phyloP scores from a whole-genome alignment of 345 rosid species.

The Salix brachista region DNA sequence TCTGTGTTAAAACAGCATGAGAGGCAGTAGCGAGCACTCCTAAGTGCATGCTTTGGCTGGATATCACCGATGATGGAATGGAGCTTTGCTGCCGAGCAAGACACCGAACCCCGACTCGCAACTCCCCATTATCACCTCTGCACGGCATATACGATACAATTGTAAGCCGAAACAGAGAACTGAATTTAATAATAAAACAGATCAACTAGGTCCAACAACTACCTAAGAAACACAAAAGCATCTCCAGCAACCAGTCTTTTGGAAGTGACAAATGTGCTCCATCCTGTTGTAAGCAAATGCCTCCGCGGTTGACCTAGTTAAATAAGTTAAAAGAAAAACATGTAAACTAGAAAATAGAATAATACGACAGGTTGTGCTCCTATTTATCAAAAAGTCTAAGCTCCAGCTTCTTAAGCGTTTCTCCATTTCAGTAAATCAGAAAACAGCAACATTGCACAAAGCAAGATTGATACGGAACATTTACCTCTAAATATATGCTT shows the following conservation, averaged over 20 bases:
- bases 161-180: background rate
- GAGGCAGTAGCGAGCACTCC: conserved; percentile 95
- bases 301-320: conserved; percentile 80
- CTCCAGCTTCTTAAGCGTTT: background rate
- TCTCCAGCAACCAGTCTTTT: conserved; percentile 88
- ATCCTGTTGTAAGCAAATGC: conserved; percentile 90
- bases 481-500: conserved; percentile 92
- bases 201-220: background rate
- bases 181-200: conserved; percentile 6
- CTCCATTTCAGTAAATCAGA: background rate
- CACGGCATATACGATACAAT: background rate
- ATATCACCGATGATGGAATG: conserved; percentile 89
- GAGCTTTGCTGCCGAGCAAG: conserved; percentile 58
- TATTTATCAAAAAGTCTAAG: background rate
- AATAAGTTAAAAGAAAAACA: background rate
- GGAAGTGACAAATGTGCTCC: conserved; percentile 92
- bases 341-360: background rate
- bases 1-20: conserved; percentile 64
- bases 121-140: conserved; percentile 70
- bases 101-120: conserved; percentile 79
- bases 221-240: conserved; percentile 88
- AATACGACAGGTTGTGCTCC: background rate
- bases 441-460: background rate
- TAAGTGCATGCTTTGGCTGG: conserved; percentile 90
- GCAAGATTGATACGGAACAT: background rate